Evolutionary conservation across 164 flowering plant genomes (phyloP).

Genomic region (Stephania yunnanensis): DNA sequence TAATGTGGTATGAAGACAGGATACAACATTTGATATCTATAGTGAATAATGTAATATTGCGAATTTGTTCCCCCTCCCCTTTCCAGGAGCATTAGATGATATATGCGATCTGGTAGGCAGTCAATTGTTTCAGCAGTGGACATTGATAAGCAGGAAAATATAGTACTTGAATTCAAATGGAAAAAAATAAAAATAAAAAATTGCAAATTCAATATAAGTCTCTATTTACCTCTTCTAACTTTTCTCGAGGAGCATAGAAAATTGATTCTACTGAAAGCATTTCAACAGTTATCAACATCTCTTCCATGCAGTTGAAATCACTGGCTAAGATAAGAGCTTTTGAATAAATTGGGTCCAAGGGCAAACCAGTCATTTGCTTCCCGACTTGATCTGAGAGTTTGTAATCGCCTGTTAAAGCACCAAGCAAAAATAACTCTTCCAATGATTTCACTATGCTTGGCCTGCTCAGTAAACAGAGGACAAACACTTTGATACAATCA

Average conservation of each 20-base stretch:
- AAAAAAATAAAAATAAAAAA: not conserved
- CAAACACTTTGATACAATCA: not conserved
- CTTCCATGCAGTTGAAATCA: conserved; percentile 83
- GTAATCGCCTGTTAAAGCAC: conserved; percentile 76
- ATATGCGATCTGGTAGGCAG: not conserved
- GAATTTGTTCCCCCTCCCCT: no score
- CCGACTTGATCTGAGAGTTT: conserved; percentile 87
- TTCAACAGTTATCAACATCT: conserved; percentile 87
- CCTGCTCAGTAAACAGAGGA: conserved; percentile 34
- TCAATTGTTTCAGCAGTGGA: not conserved
- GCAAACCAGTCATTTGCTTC: conserved; percentile 79
- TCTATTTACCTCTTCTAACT: conserved; percentile 64
- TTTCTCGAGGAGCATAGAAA: conserved; percentile 75
- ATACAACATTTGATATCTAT: no score
- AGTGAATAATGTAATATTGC: no score
- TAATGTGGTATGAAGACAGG: not conserved
- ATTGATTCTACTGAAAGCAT: conserved; percentile 94
- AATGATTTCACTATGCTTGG: conserved; percentile 68
- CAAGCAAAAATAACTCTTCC: conserved; percentile 75
- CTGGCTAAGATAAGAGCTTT: conserved; percentile 77
- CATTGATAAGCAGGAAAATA: not conserved
- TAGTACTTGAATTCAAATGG: not conserved
- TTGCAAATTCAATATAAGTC: not conserved
- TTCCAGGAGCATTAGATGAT: not conserved
- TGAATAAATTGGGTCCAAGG: conserved; percentile 81